Percentiles rank a stretch among this genome's conserved stretches.
Conservation (phyloP, 495 filamentous ascomycete species). For the Evernia prunastri region DNA sequence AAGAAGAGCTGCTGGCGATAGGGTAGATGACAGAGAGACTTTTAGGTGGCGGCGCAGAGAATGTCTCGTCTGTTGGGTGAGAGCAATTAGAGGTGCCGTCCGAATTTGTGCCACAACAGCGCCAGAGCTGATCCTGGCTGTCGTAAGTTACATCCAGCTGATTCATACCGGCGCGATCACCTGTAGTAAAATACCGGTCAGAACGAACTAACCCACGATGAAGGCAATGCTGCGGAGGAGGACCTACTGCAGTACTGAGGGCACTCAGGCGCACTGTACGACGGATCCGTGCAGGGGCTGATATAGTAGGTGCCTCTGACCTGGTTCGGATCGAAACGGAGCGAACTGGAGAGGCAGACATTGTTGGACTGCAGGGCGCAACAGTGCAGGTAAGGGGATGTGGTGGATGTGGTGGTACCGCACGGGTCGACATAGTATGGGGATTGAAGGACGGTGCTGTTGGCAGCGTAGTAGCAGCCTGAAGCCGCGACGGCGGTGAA, state of each 20-base stretch:
- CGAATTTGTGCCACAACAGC: conserved; percentile 15
- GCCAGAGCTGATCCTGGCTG: conserved; percentile 8
- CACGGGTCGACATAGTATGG: too few relatives aligned
- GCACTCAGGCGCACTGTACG: conserved; percentile 16
- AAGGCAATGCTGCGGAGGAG: neutral
- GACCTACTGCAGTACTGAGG: conserved; percentile 18
- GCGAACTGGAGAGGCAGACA: conserved; percentile 16
- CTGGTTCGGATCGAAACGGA: conserved; percentile 7
- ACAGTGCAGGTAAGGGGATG: conserved; percentile 18
- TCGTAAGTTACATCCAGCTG: conserved; percentile 16
- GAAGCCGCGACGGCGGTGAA: too few relatives aligned
- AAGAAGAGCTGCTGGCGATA: neutral
- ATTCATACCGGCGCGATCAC: conserved; percentile 9
- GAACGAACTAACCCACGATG: too few relatives aligned
- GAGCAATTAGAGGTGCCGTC: conserved; percentile 13
- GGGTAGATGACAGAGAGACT: conserved; percentile 16
- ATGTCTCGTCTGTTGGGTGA: conserved; percentile 18
- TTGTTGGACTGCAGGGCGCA: conserved; percentile 10
- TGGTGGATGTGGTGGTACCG: too few relatives aligned
- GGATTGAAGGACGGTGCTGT: too few relatives aligned
- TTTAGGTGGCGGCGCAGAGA: conserved; percentile 17
- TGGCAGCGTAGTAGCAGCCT: too few relatives aligned
- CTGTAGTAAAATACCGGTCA: conserved; percentile 6
- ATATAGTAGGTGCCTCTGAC: conserved; percentile 19
- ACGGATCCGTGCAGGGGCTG: conserved; percentile 18